Base-by-base conservation (phyloP, 192 early-diverging fungal genomes). In the Dispira parvispora region DNA sequence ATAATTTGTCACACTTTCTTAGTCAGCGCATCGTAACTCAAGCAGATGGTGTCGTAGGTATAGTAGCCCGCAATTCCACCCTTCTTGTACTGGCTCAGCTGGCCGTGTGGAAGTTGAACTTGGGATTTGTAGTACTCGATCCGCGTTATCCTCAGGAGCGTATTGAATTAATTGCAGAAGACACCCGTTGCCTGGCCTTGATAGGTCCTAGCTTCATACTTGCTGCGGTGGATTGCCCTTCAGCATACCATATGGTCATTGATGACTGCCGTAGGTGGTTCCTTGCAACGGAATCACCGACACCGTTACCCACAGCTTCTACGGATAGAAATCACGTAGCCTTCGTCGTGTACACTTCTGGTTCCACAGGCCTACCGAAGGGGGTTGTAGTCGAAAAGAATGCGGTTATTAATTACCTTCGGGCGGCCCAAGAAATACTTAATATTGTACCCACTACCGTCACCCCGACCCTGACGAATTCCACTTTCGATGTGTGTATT, bases 271-370 rank as follows among this genome's bases (percentile, higher is more conserved):
- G 6, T 4, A 1, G 6, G 6, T 38, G 32, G 32, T 38, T 38
- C 32, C 32, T 38, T 38, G 47, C 47, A 16, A 20, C 1, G 4
- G 47, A 16, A 8, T 23, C 47, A 16, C 4, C 21, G 18, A 8
- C 47, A 23, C 47, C 47, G 2, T 16, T 50, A 23, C 47, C 47
- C 18, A 38, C 6, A 38, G 1, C 32, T 38, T 6, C 32, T 38
- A 4, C 32, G 3, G 32, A 38, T 6, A 38, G 6, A 38, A 42
- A 27, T 16, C 8, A 60, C 32, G 0, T 60, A 8, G 57, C 57
- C 57, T 60, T 9, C 13, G 18, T 60, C 42, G 38, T 42, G 9
- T 60, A 26, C 32, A 60, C 57, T 18, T 60, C 57, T 3, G 57
- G 57, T 6, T 26, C 57, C 42, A 60, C 57, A 11, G 57, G 57